Conservation (phyloP, 768 basidiomycete genomes). For the Panellus pusillus region DNA sequence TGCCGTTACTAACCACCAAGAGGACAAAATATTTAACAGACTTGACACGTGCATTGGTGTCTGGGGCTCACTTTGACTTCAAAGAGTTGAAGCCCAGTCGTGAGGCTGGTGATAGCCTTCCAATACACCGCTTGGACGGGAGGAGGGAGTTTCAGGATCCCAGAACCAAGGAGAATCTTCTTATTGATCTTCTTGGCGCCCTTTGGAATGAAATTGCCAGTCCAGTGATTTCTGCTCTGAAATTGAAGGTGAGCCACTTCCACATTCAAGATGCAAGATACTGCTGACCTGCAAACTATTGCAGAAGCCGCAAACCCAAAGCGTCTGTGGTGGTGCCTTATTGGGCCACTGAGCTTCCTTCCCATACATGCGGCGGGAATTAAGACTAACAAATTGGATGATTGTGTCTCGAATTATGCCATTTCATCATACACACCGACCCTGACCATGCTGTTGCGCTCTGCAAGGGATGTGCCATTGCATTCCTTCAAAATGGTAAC, state of each 20-base stretch:
- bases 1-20: neutral
- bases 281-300: neutral
- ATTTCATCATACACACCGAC: slow-evolving; percentile 8
- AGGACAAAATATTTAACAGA: neutral
- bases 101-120: neutral
- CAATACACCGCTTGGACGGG: neutral
- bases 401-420: slow-evolving; percentile 4
- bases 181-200: neutral
- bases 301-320: neutral
- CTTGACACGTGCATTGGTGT: neutral
- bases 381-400: neutral
- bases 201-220: neutral
- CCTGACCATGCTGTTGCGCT: neutral
- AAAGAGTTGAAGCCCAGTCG: neutral
- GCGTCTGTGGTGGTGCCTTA: slow-evolving; percentile 3
- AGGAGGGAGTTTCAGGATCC: neutral
- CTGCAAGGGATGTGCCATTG: neutral
- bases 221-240: neutral
- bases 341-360: neutral
- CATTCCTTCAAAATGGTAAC: slow-evolving; percentile 1
- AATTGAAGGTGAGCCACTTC: neutral
- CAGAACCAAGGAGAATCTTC: neutral
- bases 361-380: slow-evolving; percentile 2
- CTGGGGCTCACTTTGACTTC: neutral
- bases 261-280: neutral